Percentiles rank a stretch among this genome's conserved stretches.
Conservation (phyloP, 495 filamentous ascomycete species). For the Hyaloscypha finlandica region DNA sequence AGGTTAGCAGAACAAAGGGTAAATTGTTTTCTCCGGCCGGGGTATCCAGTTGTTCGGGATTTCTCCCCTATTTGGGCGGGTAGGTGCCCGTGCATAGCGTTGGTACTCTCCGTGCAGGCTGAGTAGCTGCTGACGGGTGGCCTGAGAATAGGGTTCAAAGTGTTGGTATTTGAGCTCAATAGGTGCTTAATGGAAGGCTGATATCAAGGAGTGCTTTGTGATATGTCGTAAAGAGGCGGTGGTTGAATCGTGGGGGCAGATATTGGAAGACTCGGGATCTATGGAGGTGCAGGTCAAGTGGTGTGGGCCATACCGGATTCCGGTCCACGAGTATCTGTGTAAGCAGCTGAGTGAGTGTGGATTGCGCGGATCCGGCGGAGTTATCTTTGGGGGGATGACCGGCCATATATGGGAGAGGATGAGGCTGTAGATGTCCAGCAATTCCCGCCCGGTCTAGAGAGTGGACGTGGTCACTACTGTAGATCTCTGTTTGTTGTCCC, state of each 20-base stretch:
- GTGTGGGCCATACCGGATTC: not conserved
- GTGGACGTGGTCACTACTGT: not conserved
- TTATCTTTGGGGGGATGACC: not conserved
- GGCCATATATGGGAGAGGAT: not conserved
- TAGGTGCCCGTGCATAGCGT: slow-evolving; percentile 18
- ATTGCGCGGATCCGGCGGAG: not conserved
- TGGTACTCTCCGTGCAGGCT: not conserved
- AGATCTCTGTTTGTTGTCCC: not conserved
- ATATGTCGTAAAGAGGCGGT: slow-evolving; percentile 3
- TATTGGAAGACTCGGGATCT: not conserved
- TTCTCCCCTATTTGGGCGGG: slow-evolving; percentile 23
- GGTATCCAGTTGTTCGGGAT: no score
- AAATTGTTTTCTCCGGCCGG: not conserved
- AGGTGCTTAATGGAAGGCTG: slow-evolving; percentile 1
- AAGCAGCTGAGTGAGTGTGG: not conserved
- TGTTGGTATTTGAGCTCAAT: not conserved
- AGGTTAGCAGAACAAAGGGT: slow-evolving; percentile 7
- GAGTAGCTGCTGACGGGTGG: not conserved
- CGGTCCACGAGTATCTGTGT: not conserved
- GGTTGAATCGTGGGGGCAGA: not conserved
- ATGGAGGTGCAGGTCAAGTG: not conserved
- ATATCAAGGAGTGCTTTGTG: not conserved
- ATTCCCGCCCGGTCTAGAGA: not conserved
- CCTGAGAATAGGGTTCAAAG: not conserved
- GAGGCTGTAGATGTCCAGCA: not conserved